These are phyloP conservation scores for Blepharisma japonicum DNA, from an alignment of 73 alveolate species.

Conservation along the genomic window DNA sequence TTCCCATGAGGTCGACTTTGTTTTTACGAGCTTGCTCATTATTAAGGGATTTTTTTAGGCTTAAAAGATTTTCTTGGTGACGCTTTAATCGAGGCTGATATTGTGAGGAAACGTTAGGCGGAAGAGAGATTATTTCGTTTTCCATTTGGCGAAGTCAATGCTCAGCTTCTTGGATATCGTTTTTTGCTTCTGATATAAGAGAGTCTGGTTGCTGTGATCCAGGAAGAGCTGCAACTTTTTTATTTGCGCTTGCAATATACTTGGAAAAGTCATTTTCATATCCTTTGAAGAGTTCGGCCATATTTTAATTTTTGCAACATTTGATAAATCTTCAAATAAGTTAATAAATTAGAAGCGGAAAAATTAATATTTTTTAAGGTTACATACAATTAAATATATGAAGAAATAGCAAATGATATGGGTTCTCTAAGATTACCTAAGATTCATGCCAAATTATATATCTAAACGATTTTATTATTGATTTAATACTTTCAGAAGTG, in stretches of 20 bases:
- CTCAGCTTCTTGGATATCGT: conserved; percentile 18
- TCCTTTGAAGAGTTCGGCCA: conserved; percentile 19
- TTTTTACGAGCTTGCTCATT: background rate
- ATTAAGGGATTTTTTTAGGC: background rate
- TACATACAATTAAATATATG: too few relatives aligned
- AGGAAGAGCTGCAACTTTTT: background rate
- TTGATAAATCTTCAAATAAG: too few relatives aligned
- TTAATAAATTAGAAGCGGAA: too few relatives aligned
- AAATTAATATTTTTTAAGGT: too few relatives aligned
- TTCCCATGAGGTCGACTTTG: conserved; percentile 23
- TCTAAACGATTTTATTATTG: background rate
- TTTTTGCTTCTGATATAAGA: background rate
- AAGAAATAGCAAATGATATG: background rate
- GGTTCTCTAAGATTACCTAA: too few relatives aligned
- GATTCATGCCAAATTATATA: background rate
- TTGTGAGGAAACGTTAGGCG: background rate
- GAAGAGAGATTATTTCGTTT: conserved; percentile 5
- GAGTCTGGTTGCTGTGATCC: background rate
- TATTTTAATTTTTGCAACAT: background rate
- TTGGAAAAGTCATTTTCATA: conserved; percentile 24
- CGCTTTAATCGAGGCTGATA: background rate
- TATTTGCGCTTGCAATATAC: background rate
- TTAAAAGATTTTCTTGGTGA: background rate
- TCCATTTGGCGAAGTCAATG: conserved; percentile 26
- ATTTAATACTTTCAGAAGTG: conserved; percentile 44